These are phyloP conservation scores for Ganoderma lucidum DNA, from an alignment of 1,284 basidiomycete genomes.

Conservation along the genomic window DNA sequence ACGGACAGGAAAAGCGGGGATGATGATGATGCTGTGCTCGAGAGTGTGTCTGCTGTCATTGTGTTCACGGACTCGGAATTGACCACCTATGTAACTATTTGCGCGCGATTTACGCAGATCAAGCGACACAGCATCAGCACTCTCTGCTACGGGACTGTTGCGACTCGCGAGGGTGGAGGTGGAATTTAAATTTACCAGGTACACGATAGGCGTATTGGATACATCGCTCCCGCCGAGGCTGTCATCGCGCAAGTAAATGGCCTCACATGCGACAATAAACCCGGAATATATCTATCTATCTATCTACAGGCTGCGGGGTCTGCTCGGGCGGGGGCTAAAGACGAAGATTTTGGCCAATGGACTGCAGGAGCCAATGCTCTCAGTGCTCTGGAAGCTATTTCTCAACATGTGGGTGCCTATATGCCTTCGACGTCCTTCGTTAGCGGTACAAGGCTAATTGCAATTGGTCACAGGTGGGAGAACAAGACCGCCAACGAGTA, in stretches of 20 bases:
- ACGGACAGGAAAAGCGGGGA: no score
- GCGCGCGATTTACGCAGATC: conserved; percentile 50
- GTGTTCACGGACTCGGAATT: neutral
- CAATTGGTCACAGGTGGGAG: conserved; percentile 37
- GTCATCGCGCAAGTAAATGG: conserved; percentile 59
- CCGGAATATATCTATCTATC: no score
- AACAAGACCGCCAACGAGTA: conserved; percentile 41
- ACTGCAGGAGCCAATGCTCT: conserved; percentile 88
- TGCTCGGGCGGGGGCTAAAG: conserved; percentile 85
- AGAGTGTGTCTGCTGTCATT: conserved; percentile 54
- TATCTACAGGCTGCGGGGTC: conserved; percentile 62
- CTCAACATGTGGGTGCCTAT: conserved; percentile 73
- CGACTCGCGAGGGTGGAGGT: conserved; percentile 77
- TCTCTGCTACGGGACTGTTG: conserved; percentile 86
- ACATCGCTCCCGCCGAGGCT: conserved; percentile 70
- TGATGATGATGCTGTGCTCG: conserved; percentile 61
- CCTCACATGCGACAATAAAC: no score
- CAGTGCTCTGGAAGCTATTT: conserved; percentile 86
- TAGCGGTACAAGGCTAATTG: neutral
- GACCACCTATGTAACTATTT: neutral
- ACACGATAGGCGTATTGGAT: conserved; percentile 79
- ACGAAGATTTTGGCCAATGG: conserved; percentile 88
- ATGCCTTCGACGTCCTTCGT: neutral
- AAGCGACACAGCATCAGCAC: conserved; percentile 78
- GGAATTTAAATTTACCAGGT: conserved; percentile 84